These are phyloP conservation scores for Ulvella scutata DNA, from an alignment of 139 green algal genomes.

Conservation along the genomic window DNA sequence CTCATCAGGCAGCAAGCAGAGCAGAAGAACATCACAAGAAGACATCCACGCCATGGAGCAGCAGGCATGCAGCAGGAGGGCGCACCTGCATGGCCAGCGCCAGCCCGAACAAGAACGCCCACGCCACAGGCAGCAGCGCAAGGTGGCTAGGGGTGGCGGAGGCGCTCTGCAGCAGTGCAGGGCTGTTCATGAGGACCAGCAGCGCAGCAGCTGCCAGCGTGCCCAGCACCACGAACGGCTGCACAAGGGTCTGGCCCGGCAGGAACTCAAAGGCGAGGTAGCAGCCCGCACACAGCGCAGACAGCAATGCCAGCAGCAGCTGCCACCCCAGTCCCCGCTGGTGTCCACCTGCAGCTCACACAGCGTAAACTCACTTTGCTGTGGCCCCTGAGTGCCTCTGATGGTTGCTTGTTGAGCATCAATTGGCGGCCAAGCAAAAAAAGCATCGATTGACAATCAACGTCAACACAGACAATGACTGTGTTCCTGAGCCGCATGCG, in stretches of 20 bases:
- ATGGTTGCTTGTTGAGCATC: too few species aligned
- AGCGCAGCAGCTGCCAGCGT: not conserved
- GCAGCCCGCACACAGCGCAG: slow-evolving; percentile 37
- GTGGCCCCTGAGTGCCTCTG: too few species aligned
- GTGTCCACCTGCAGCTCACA: not conserved
- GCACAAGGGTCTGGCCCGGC: slow-evolving; percentile 34
- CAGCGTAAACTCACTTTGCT: not conserved
- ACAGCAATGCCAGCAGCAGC: slow-evolving; percentile 10
- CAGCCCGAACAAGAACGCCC: slow-evolving; percentile 25
- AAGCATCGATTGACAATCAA: too few species aligned
- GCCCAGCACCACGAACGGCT: not conserved
- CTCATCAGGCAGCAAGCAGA: too few species aligned
- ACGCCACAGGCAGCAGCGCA: slow-evolving; percentile 35
- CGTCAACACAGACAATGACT: too few species aligned
- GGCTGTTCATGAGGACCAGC: not conserved
- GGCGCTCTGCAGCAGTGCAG: slow-evolving; percentile 37
- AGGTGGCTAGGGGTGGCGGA: slow-evolving; percentile 21
- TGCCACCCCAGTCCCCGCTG: not conserved
- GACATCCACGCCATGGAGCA: too few species aligned
- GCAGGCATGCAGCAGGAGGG: not conserved
- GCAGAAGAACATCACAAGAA: too few species aligned
- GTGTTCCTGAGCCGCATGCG: too few species aligned
- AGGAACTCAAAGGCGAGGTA: slow-evolving; percentile 87
- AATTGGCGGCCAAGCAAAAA: too few species aligned
- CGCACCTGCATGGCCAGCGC: slow-evolving; percentile 32